Base-by-base conservation (phyloP, 148 eudicot genomes). In the Spergularia bocconei region DNA sequence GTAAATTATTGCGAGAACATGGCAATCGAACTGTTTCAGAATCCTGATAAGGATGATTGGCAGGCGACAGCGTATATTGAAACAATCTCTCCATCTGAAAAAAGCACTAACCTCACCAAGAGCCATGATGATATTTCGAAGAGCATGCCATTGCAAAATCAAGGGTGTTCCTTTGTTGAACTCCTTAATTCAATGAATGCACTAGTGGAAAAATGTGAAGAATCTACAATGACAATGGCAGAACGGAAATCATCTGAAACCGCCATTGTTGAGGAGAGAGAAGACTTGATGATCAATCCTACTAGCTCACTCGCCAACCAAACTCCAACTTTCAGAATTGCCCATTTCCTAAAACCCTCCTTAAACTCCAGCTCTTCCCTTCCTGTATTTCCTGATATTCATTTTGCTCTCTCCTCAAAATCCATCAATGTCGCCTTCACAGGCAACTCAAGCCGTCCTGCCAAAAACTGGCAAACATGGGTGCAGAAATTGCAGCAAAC, bases 321-420 rank as follows among this genome's bases (percentile, higher is more conserved):
- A 23, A 29, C 20, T 23, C 71, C 78, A 67, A 67, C 36, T 0
- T 2, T 56, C 14, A 56, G 54, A 47, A 67, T 23, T 19, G 67
- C 73, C 38, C 47, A 76, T 68, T 68, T 68, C 17, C 59, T 76
- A 3, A 68, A 76, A 68, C 79, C 79, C 66, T 20, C 62, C 12
- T 21, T 76, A 29, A 44, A 9, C 71, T 44, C 23, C 39, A 39
- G 9, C 21, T n/a, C 25, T 19, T 61, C 55, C 55, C 25, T 71
- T 20, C 64, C 67, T 6, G 10, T 11, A 36, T 65, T 62, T 1
- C 82, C 82, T 15, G 44, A 80, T 58, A 21, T 25, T 59, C 71
- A 69, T 9, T 13, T 56, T 56, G 20, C 74, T 21, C 54, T 23
- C 19, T 38, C 68, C 21, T 69, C 74, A 68, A 61, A 67, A 19